phyloP scores from a whole-genome alignment of 2,329 filamentous ascomycete genomes.

The Pseudovirgaria hyperparasitica region DNA sequence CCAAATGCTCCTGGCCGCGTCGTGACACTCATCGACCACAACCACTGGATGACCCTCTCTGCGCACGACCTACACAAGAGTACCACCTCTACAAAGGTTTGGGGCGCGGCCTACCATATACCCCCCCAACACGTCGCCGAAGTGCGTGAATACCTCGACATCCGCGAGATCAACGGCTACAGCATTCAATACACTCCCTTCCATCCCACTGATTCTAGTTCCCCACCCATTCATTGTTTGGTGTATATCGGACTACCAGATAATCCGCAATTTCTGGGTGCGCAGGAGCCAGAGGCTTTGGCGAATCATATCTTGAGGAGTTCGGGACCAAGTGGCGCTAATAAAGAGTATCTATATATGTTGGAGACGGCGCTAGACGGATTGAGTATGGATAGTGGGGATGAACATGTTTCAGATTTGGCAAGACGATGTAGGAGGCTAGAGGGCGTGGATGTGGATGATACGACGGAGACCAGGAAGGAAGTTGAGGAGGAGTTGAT shows the following conservation, averaged over 20 bases:
- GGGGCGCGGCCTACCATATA: slow-evolving; percentile 90
- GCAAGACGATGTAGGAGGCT: slow-evolving; percentile 58
- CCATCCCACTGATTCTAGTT: slow-evolving; percentile 38
- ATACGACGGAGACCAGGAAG: slow-evolving; percentile 6
- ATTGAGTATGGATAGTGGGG: slow-evolving; percentile 63
- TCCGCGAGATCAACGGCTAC: slow-evolving; percentile 96
- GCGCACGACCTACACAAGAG: slow-evolving; percentile 36
- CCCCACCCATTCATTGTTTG: slow-evolving; percentile 39
- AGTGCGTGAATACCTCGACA: slow-evolving; percentile 83
- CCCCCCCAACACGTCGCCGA: slow-evolving; percentile 56
- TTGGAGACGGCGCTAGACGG: slow-evolving; percentile 63
- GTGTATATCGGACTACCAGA: slow-evolving; percentile 91
- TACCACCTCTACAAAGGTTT: slow-evolving; percentile 52
- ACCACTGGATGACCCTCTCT: slow-evolving; percentile 65
- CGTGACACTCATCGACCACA: slow-evolving; percentile 76
- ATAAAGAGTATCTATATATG: slow-evolving; percentile 76
- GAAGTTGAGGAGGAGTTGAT: slow-evolving; percentile 6
- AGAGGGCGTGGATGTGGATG: slow-evolving; percentile 30
- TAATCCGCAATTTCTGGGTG: slow-evolving; percentile 83
- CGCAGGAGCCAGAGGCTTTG: slow-evolving; percentile 64
- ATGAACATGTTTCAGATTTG: slow-evolving; percentile 75
- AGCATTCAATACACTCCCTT: slow-evolving; percentile 86
- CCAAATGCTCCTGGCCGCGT: slow-evolving; percentile 79
- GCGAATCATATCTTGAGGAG: slow-evolving; percentile 71
- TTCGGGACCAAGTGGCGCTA: slow-evolving; percentile 73